Evolutionary conservation across 108 stramenopile species (phyloP).

Genomic region (Phaeodactylum tricornutum): DNA sequence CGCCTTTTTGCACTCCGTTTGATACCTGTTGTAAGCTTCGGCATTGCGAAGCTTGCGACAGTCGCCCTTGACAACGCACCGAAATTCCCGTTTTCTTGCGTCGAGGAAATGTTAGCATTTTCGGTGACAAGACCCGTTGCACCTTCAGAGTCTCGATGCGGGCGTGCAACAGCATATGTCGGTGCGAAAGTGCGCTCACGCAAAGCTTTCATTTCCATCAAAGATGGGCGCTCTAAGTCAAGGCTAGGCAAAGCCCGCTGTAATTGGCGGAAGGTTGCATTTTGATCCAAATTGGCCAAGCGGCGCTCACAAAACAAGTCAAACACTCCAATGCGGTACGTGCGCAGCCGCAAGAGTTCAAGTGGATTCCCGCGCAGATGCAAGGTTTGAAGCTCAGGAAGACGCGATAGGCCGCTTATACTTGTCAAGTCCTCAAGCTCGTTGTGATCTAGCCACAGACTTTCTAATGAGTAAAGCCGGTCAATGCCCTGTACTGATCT

Average conservation of each 20-base stretch:
- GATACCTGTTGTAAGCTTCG: no score
- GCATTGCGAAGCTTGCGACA: no score
- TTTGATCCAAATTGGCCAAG: conserved; percentile 21
- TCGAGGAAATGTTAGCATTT: no score
- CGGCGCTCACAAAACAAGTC: conserved; percentile 45
- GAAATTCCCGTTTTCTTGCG: no score
- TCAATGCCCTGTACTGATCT: conserved; percentile 41
- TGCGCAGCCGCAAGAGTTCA: not conserved
- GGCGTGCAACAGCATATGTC: no score
- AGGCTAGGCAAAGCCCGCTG: conserved; percentile 35
- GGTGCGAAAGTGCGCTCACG: conserved; percentile 38
- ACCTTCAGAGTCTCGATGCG: no score
- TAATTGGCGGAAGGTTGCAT: conserved; percentile 44
- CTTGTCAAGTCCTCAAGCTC: conserved; percentile 36
- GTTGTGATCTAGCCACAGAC: conserved; percentile 53
- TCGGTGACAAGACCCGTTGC: no score
- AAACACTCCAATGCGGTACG: conserved; percentile 39
- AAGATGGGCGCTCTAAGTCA: conserved; percentile 35
- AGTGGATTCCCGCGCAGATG: conserved; percentile 53
- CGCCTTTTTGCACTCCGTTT: no score
- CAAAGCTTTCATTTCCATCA: conserved; percentile 39
- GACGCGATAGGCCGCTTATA: conserved; percentile 41
- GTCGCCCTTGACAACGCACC: no score
- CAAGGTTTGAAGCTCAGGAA: conserved; percentile 57
- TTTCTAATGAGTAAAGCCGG: conserved; percentile 50